Conservation (phyloP, 2,329 filamentous ascomycete species). For the Epichloe gansuensis region DNA sequence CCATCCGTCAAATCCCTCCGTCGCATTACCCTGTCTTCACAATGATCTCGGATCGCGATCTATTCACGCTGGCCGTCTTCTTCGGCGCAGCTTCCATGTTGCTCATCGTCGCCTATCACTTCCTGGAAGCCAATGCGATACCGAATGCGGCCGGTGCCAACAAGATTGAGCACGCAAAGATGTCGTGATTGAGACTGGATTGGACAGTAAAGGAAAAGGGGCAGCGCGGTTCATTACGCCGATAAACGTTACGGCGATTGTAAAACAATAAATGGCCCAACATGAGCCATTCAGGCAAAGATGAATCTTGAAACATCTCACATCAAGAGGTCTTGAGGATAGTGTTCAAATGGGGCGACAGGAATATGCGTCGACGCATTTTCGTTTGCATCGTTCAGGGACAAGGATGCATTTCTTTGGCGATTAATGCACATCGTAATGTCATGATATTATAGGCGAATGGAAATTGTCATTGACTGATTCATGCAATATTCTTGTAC, state of each 20-base stretch:
- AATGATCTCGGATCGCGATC: slow-evolving; percentile 90
- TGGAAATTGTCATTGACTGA: neutral
- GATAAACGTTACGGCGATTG: neutral
- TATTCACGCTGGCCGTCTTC: slow-evolving; percentile 87
- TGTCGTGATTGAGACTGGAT: neutral
- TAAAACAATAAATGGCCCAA: neutral
- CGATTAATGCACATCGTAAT: neutral
- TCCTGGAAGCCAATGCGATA: slow-evolving; percentile 77
- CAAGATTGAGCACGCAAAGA: slow-evolving; percentile 1
- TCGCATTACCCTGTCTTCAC: slow-evolving; percentile 23
- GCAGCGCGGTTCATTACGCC: neutral
- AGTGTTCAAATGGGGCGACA: neutral
- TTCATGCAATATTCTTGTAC: neutral
- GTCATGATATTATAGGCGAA: neutral
- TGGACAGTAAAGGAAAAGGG: neutral
- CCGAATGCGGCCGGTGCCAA: slow-evolving; percentile 6
- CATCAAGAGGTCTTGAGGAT: neutral
- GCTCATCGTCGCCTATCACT: slow-evolving; percentile 89
- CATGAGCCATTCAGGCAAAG: neutral
- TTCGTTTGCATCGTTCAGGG: neutral
- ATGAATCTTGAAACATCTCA: neutral
- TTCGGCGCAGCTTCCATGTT: slow-evolving; percentile 84
- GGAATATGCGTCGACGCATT: neutral
- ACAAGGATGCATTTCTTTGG: neutral
- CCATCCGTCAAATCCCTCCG: neutral